Percentiles rank a stretch among this genome's conserved stretches.
Conservation (phyloP, 2,329 filamentous ascomycete genomes). For the Hymenoscyphus fraxineus region DNA sequence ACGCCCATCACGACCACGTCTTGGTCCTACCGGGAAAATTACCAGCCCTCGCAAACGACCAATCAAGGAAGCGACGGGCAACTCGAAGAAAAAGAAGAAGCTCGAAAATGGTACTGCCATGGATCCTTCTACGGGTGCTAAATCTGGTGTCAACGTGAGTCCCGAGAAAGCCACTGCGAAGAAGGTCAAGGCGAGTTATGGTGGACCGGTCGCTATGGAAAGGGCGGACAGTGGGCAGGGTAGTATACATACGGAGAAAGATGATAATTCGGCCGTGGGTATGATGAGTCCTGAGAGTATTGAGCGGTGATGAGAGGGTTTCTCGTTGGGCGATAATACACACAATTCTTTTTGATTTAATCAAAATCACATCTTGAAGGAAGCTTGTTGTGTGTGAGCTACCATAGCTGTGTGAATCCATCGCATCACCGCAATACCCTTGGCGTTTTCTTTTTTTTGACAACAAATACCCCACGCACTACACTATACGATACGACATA, state of each 20-base stretch:
- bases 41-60: conserved; percentile 79
- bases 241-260: conserved; percentile 57
- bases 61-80: conserved; percentile 74
- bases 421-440: too few species aligned
- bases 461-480: too few species aligned
- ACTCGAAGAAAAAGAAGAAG: conserved; percentile 87
- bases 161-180: conserved; percentile 46
- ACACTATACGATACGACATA: too few species aligned
- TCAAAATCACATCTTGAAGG: too few species aligned
- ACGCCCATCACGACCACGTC: conserved; percentile 56
- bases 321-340: too few species aligned
- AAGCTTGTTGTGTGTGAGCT: too few species aligned
- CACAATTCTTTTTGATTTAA: too few species aligned
- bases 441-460: too few species aligned
- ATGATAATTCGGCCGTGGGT: conserved; percentile 64
- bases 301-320: conserved; percentile 22
- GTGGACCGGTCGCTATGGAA: conserved; percentile 48
- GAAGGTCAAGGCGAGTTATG: conserved; percentile 45
- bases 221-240: conserved; percentile 54
- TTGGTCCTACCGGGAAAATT: conserved; percentile 77
- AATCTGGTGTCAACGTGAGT: conserved; percentile 35
- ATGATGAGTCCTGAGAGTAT: conserved; percentile 82
- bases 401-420: too few species aligned
- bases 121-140: conserved; percentile 32
- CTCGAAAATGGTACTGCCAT: conserved; percentile 49